Evolutionary conservation across 805 yeast species (phyloP), one percentile per base, ranked within the genome.

Genomic region (Sugiyamaella smithiae): DNA sequence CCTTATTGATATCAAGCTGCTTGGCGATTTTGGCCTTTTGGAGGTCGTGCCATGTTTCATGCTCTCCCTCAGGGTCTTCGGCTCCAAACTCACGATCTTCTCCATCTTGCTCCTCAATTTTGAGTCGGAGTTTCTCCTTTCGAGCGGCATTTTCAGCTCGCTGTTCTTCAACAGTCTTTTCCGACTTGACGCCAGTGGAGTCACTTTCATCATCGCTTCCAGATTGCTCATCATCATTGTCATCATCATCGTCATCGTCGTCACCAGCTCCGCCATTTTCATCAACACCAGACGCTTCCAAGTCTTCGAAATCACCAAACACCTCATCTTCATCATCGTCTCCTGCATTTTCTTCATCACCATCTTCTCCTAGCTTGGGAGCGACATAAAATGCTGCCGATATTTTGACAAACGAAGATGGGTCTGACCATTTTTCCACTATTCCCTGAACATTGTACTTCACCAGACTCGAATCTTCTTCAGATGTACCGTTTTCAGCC

Each of bases 21-120:
- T 93, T 91, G 49, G 96, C 89, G 82, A 95, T 90, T 62, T 90
- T 91, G 52, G 96, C 95, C 72, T 93, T 93, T 67, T 93, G 97
- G 67, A 85, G 81, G 65, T 91, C 98, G 65, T 91, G 93, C 99
- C 99, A 93, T 0, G 97, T 89, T 60, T 91, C 97, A 49, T 88
- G 88, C 62, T 86, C 59, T 48, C 79, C 84, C 63, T 86, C 89
- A 9, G 87, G 87, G 54, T 88, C 96, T 54, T 84, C 87, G 22
- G 82, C 88, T 14, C 86, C 87, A 57, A 80, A 80, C 50, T 80
- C 84, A 40, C 81, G 81, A 49, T 81, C 83, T 55, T 78, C 82
- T 50, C 74, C 77, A 58, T 83, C 89, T 64, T 83, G 88, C 45
- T 82, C 88, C 62, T 93, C 98, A 62, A 93, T 88, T 64, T 93